Conservation (phyloP, 768 basidiomycete genomes). For the Tulasnella sp. region DNA sequence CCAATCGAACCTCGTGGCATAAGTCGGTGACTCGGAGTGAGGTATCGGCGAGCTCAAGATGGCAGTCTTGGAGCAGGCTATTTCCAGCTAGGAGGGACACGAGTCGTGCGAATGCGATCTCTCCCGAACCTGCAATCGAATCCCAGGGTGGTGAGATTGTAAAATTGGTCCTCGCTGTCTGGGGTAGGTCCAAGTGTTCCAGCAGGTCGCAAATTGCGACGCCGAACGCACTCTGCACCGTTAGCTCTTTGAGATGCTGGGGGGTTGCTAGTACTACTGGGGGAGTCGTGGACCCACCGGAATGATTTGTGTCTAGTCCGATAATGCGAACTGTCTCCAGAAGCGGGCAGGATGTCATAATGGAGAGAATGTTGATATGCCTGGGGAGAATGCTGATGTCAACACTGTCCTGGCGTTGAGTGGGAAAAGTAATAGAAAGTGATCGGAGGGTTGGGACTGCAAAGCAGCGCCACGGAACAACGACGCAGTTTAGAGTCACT, state of each 20-base stretch:
- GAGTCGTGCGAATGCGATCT: neutral
- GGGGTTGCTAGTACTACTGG: neutral
- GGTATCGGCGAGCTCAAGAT: neutral
- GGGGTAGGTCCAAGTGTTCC: neutral
- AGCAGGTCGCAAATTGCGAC: neutral
- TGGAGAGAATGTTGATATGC: neutral
- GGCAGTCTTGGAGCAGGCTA: neutral
- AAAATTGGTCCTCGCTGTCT: neutral
- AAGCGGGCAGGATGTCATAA: neutral
- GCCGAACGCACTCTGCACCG: neutral
- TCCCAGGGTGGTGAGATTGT: neutral
- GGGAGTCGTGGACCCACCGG: neutral
- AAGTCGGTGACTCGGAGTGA: neutral
- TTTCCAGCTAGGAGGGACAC: neutral
- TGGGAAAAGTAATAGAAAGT: neutral
- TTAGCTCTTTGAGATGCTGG: neutral
- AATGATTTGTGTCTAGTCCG: neutral
- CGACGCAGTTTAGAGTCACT: neutral
- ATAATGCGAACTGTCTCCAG: neutral
- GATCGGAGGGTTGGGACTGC: neutral
- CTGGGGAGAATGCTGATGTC: neutral
- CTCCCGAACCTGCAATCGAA: neutral
- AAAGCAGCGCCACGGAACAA: neutral
- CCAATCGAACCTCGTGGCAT: neutral
- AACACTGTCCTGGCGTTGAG: accelerated